A percentile compares a stretch with the other conserved stretches of the same genome.
These are phyloP conservation scores for Lasiosphaeriaceae sp. DNA, from an alignment of 495 filamentous ascomycete genomes.

Conservation along the genomic window DNA sequence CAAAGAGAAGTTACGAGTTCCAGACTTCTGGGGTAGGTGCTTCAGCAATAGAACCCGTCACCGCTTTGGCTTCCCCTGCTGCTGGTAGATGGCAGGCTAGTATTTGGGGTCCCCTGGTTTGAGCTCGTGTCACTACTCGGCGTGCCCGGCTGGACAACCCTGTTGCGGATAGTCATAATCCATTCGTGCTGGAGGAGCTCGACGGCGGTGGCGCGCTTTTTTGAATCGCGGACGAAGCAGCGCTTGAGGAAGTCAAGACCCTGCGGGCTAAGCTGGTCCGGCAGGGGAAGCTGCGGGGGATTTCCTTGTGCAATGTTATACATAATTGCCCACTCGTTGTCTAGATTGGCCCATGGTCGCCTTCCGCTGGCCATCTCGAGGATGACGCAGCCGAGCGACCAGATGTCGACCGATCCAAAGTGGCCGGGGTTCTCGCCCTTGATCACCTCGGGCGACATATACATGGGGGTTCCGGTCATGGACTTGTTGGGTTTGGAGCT, in stretches of 20 bases:
- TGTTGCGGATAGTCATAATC: conserved; percentile 65
- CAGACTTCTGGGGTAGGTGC: neutral
- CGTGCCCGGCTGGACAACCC: conserved; percentile 52
- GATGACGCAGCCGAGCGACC: conserved; percentile 95
- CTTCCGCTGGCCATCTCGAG: conserved; percentile 96
- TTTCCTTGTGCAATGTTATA: conserved; percentile 99
- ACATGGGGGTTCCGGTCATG: conserved; percentile 98
- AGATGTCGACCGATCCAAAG: conserved; percentile 87
- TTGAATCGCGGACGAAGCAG: conserved; percentile 85
- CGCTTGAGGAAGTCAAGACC: conserved; percentile 85
- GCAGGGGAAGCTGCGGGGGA: conserved; percentile 72
- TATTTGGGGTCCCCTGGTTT: conserved; percentile 33
- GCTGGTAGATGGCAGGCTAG: conserved; percentile 1
- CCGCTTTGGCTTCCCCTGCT: conserved; percentile 6
- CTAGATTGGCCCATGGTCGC: conserved; percentile 92
- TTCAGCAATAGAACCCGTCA: conserved; percentile 9
- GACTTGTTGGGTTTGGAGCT: conserved; percentile 73
- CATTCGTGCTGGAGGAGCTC: conserved; percentile 95
- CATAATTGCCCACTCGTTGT: conserved; percentile 99
- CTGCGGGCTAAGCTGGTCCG: conserved; percentile 76
- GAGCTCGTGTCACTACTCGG: conserved; percentile 47
- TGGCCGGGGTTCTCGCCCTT: conserved; percentile 74
- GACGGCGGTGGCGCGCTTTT: conserved; percentile 71
- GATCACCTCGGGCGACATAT: conserved; percentile 99
- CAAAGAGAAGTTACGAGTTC: neutral